These are phyloP conservation scores for Jamesozyma hellenica DNA, from an alignment of 805 yeast species.

Conservation along the genomic window DNA sequence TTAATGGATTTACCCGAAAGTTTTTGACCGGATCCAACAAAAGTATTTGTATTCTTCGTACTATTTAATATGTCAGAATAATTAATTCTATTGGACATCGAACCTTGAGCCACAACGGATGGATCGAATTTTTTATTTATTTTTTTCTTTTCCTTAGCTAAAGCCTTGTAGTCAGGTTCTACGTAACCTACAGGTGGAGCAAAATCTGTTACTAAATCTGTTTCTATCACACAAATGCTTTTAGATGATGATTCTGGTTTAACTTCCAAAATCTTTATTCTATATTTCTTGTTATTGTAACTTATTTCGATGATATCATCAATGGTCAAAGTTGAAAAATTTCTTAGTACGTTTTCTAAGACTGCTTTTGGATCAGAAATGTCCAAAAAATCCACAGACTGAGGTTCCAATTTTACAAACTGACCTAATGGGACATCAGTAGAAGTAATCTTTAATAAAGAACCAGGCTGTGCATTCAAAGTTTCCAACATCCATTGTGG, in stretches of 20 bases:
- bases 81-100: slow-evolving; percentile 60
- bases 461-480: slow-evolving; percentile 62
- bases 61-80: slow-evolving; percentile 50
- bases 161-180: slow-evolving; percentile 61
- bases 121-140: slow-evolving; percentile 24
- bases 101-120: slow-evolving; percentile 39
- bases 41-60: slow-evolving; percentile 28
- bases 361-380: slow-evolving; percentile 96
- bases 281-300: slow-evolving; percentile 70
- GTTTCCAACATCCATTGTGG: slow-evolving; percentile 97
- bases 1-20: slow-evolving; percentile 41
- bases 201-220: slow-evolving; percentile 93
- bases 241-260: slow-evolving; percentile 58
- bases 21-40: slow-evolving; percentile 58
- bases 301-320: slow-evolving; percentile 75
- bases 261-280: slow-evolving; percentile 75
- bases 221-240: slow-evolving; percentile 90
- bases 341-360: slow-evolving; percentile 80
- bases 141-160: slow-evolving; percentile 19
- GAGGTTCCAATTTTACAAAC: slow-evolving; percentile 92
- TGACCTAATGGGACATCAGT: slow-evolving; percentile 77
- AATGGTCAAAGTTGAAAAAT: slow-evolving; percentile 78
- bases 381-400: slow-evolving; percentile 83
- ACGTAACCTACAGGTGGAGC: slow-evolving; percentile 98
- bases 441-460: slow-evolving; percentile 62